Base-by-base conservation (phyloP, 169 alveolate genomes). In the Cytauxzoon felis region DNA sequence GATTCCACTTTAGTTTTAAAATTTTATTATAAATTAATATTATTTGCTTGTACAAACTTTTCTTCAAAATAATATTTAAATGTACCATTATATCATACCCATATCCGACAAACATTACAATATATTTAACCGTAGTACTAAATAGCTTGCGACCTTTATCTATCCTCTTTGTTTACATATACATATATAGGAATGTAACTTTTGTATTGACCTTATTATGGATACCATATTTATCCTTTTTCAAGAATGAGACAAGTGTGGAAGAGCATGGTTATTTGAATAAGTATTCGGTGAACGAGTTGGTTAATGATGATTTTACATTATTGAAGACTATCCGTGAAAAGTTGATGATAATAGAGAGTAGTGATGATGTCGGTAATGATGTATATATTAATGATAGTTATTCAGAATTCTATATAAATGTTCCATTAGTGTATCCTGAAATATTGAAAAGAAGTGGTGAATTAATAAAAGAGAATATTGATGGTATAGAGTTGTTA, bases 251-350 rank as follows among this genome's bases (percentile, higher is more conserved):
- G 45, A 40, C 70, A 19, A 24, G 51, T 32, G 83, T 73, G n/a
- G 32, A n/a, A 34, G 83, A 73, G 42, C 79, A 73, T 18, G 43
- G 76, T 19, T 73, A 73, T 38, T 58, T 73, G 0, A 40, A 73
- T 40, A 51, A 78, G 27, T 73, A 36, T 49, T 58, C 71, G 36
- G 36, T 58, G 18, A 67, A 64, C 56, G 53, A 19, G 3, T 32
- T 73, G 32, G 42, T 43, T 11, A 5, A 24, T 7, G 1, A 52
- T 6, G 78, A 32, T 5, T 34, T 56, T 13, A 4, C 52, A 36
- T 50, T 53, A 38, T 63, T 73, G 83, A 27, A 58, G 16, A 36
- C 11, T 9, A 42, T 38, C 6, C 34, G 50, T 4, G 78, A 60
- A 43, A 1, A 56, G 43, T 5, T 62, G 7, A 9, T 36, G 3